A percentile compares a stretch with the other conserved stretches of the same genome.
Conservation (phyloP, 306 rosid species). For the Lathyrus aphaca region DNA sequence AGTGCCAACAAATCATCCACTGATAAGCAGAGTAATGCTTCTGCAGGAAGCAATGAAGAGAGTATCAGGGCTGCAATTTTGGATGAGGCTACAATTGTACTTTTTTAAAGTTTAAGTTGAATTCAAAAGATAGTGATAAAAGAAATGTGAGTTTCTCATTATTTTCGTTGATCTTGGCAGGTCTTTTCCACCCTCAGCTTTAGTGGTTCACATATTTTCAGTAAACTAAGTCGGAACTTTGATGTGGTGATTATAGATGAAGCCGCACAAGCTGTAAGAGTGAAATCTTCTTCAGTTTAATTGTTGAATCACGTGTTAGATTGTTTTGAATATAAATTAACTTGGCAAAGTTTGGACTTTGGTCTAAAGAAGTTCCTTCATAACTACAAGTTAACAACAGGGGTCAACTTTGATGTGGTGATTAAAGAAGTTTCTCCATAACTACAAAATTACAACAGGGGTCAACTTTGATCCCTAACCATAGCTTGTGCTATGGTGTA, state of each 20-base stretch:
- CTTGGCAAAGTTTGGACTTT: slow-evolving; percentile 15
- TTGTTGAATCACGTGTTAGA: slow-evolving; percentile 25
- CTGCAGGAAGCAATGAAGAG: slow-evolving; percentile 65
- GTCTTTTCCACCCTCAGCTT: slow-evolving; percentile 96
- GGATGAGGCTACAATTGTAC: slow-evolving; percentile 92
- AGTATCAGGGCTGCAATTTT: slow-evolving; percentile 69
- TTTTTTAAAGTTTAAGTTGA: slow-evolving; percentile 32
- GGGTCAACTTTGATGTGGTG: too few relatives aligned
- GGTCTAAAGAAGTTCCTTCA: slow-evolving; percentile 22
- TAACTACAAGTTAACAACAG: too few relatives aligned
- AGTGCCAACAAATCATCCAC: slow-evolving; percentile 51
- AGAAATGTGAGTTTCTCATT: slow-evolving; percentile 36
- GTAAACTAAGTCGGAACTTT: slow-evolving; percentile 78
- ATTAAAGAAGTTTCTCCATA: slow-evolving; percentile 7
- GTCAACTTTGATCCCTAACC: slow-evolving; percentile 3
- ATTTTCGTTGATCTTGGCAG: slow-evolving; percentile 56
- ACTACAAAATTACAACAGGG: neutral
- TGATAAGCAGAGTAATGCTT: slow-evolving; percentile 64
- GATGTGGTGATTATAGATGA: slow-evolving; percentile 97
- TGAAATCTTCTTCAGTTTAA: slow-evolving; percentile 23
- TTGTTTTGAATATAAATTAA: slow-evolving; percentile 31
- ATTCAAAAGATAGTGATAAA: slow-evolving; percentile 10
- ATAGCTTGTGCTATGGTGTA: neutral
- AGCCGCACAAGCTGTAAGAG: slow-evolving; percentile 98
- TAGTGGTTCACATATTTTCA: slow-evolving; percentile 77